These are phyloP conservation scores for Fusarium fracticaudum DNA, from an alignment of 2,329 filamentous ascomycete species.

Conservation along the genomic window DNA sequence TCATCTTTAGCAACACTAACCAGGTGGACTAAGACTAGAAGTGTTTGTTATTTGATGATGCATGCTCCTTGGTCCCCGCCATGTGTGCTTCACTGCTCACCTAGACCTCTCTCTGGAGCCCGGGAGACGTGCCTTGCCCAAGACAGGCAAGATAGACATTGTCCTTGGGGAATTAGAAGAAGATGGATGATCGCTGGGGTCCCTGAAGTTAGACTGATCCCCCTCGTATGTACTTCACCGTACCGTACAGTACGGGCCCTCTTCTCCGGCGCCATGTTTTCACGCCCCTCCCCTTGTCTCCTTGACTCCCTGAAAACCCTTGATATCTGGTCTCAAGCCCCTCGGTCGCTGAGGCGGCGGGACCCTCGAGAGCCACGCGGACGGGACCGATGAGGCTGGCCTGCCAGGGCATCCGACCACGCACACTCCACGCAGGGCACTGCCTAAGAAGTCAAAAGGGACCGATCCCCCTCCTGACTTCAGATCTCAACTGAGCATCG, in stretches of 20 bases:
- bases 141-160: background rate
- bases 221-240: background rate
- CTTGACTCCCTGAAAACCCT: slow-evolving; percentile 12
- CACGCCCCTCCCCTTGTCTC: slow-evolving; percentile 12
- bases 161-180: background rate
- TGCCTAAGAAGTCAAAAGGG: slow-evolving; percentile 24
- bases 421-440: slow-evolving; percentile 10
- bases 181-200: slow-evolving; percentile 26
- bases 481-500: slow-evolving; percentile 38
- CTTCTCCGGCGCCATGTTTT: slow-evolving; percentile 22
- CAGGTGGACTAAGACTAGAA: background rate
- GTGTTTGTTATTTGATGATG: background rate
- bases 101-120: background rate
- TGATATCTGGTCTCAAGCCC: slow-evolving; percentile 20
- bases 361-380: slow-evolving; percentile 35
- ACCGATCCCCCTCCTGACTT: slow-evolving; percentile 39
- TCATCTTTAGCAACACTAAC: background rate
- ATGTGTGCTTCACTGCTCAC: slow-evolving; percentile 10
- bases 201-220: slow-evolving; percentile 5
- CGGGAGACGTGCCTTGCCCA: background rate
- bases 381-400: slow-evolving; percentile 38
- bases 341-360: slow-evolving; percentile 16
- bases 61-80: slow-evolving; percentile 13
- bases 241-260: slow-evolving; percentile 6
- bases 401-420: slow-evolving; percentile 28